Percentiles rank a stretch among this genome's conserved stretches.
These are phyloP conservation scores for Globisporangium alternatum DNA, from an alignment of 352 stramenopile genomes.

Conservation along the genomic window DNA sequence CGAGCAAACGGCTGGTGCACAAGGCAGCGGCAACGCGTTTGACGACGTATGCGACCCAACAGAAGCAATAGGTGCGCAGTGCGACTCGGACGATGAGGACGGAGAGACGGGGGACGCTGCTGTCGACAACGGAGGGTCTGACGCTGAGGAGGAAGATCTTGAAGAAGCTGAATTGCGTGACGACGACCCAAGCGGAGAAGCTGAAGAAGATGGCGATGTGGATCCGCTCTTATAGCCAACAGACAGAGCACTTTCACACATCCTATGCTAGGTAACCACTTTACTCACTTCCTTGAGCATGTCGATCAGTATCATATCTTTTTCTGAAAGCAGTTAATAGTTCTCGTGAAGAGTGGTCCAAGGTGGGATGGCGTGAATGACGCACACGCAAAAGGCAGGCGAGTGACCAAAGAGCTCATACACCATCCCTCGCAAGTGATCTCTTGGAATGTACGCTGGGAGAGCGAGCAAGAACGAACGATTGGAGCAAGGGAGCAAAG, in stretches of 20 bases:
- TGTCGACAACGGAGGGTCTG: background rate
- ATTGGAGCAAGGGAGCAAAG: background rate
- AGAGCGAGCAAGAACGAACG: too few species aligned
- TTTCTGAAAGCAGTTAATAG: background rate
- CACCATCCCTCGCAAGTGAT: too few species aligned
- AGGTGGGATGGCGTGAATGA: background rate
- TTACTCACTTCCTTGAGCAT: too few species aligned
- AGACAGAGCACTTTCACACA: background rate
- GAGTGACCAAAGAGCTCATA: too few species aligned
- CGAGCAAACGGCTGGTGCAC: background rate
- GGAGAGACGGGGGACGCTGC: background rate
- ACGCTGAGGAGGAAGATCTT: background rate
- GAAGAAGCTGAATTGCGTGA: background rate
- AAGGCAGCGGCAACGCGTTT: background rate
- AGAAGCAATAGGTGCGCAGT: background rate
- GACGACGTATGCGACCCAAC: background rate
- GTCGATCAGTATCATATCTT: background rate
- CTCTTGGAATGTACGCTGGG: too few species aligned
- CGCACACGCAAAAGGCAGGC: background rate
- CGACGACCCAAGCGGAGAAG: background rate
- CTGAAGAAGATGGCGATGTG: background rate
- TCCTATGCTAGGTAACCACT: background rate
- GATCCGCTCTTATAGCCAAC: conserved; percentile 3
- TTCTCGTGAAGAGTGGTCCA: background rate
- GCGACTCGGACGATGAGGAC: background rate